Evolutionary conservation across 179 eudicot species (phyloP), one percentile per base, ranked within the genome.

Genomic region (Nepenthes alata): DNA sequence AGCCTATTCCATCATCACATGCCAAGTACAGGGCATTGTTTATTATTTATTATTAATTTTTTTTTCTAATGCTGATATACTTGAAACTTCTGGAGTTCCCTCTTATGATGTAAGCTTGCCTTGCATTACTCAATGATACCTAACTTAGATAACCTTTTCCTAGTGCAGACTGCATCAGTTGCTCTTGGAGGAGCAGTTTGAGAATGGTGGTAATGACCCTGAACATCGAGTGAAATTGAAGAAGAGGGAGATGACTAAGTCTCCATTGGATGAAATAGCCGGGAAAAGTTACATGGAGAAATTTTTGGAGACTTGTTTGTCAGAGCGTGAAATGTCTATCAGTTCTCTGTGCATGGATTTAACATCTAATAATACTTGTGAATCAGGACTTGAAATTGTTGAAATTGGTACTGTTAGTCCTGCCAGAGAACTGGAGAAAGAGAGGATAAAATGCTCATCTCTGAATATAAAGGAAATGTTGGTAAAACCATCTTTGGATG

Each of bases 271-370:
- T 65, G 71, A 76, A 16, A 80, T 72, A 73, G 70, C 72, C 45
- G 83, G 76, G 37, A 78, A 66, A 80, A 85, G 94, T 80, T 94
- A 83, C 77, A 87, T 89, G 99, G 91, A 90, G 69, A 81, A 75
- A 62, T 71, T 90, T 70, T 59, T 90, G 75, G 80, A 77, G 53
- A 64, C 73, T 70, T 67, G 81, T 78, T 67, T 78, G 9, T 79
- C 78, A 37, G 94, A 82, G 66, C 81, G 62, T 65, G 95, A 81
- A 68, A 67, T 76, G 49, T 61, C 73, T 71, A 60, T 73, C 38
- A 78, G 67, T 52, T 78, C 84, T 52, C 76, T 82, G 47, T 71
- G 81, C 39, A 55, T 81, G 57, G 64, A 68, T 14, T 70, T 79
- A 79, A 67, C 69, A 16, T 72, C 75, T 53, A 69, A 70, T 56